Base-by-base conservation (phyloP, 2,329 filamentous ascomycete genomes). In the Drechslerella coelobrocha region DNA sequence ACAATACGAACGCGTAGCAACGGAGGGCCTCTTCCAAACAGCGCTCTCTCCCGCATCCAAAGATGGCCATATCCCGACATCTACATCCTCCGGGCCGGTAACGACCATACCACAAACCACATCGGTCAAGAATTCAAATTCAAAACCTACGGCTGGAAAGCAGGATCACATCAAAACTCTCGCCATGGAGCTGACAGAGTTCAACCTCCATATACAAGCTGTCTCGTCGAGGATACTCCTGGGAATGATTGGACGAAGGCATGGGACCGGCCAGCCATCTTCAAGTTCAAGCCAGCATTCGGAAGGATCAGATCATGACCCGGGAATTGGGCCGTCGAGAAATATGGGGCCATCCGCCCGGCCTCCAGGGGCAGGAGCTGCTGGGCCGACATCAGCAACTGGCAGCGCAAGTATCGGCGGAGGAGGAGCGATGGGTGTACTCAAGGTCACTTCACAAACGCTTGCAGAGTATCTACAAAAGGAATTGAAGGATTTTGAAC, bases 131-230 rank as follows among this genome's bases (percentile, higher is more conserved):
- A 61, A 31, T 14, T 53, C 72, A 26, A 43, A 51, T 27, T 26
- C 37, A 19, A 37, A 48, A 29, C 17, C 34, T 17, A 29, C 27
- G 34, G 8, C 55, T 29, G 51, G 57, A 45, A 47, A 53, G 19
- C 55, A 48, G 26, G 61, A 55, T 41, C 66, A 72, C 23, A 69
- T 76, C 45, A 75, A 74, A 39, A 74, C 74, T 4, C 73, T 76
- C 19, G 75, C 75, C 8, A 72, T 76, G n/a, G 75, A 76, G 55
- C 68, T 76, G 26, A 74, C 74, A 14, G 74, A 75, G 41, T 75
- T 75, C 41, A 76, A 76, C 14, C 71, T 76, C 2, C 74, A 76
- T 29, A 73, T 76, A 21, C 74, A 75, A 37, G 57, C 73, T 39
- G 74, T 75, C 12, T 71, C 72, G 7, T 73, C 74, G 23, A 57